phyloP scores from a whole-genome alignment of 306 rosid genomes.

The Castanospermum australe region DNA sequence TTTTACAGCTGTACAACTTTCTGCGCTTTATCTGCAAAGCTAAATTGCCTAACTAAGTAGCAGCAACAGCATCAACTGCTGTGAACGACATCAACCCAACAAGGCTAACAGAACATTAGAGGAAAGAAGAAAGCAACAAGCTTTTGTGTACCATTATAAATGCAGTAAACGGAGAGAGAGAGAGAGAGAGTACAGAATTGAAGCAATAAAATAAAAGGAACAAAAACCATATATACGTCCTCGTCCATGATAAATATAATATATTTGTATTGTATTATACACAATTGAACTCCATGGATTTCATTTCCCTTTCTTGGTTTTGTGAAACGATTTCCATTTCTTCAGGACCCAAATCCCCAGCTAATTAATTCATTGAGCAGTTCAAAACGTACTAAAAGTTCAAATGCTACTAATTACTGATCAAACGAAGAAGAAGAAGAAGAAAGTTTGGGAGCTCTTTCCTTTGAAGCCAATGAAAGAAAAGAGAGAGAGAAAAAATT shows the following conservation, averaged over 20 bases:
- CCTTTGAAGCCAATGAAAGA: slow-evolving; percentile 23
- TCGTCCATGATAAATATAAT: not conserved
- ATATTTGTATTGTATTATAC: slow-evolving; percentile 42
- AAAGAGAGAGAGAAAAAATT: not conserved
- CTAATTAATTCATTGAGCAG: slow-evolving; percentile 27
- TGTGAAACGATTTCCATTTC: slow-evolving; percentile 27
- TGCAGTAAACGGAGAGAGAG: slow-evolving; percentile 38
- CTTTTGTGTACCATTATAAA: slow-evolving; percentile 40
- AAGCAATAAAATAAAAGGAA: not conserved
- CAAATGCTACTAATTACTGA: slow-evolving; percentile 32
- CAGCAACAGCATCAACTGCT: slow-evolving; percentile 39
- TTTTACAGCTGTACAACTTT: slow-evolving; percentile 52
- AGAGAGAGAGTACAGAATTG: not conserved
- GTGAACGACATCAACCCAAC: slow-evolving; percentile 47
- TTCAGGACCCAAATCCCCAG: slow-evolving; percentile 44
- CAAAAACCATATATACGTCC: slow-evolving; percentile 1
- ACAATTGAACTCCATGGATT: slow-evolving; percentile 34
- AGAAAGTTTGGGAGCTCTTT: slow-evolving; percentile 21
- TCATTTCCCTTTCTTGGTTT: slow-evolving; percentile 22
- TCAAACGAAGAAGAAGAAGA: not conserved
- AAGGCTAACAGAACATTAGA: slow-evolving; percentile 43
- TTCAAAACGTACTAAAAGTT: slow-evolving; percentile 25
- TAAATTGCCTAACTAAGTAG: slow-evolving; percentile 58
- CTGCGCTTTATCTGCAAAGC: slow-evolving; percentile 70
- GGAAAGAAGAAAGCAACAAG: slow-evolving; percentile 37